Conservation (phyloP, 345 rosid species). For the rapeseed (Brassica napus) region DNA sequence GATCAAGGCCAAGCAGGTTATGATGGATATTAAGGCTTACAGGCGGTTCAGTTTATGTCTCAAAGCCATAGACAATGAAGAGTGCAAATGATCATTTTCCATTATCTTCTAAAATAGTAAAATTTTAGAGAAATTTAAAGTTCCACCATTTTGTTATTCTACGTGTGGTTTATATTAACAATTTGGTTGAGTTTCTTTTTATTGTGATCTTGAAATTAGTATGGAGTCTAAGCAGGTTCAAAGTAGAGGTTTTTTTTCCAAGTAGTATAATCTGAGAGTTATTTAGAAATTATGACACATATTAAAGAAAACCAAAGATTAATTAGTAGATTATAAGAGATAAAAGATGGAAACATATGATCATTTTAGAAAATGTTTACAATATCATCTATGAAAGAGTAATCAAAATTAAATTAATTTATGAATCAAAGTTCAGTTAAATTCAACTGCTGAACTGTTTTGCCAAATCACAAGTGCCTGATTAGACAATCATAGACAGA, state of each 20-base stretch:
- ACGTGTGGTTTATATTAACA: neutral
- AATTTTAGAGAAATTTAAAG: neutral
- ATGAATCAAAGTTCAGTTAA: neutral
- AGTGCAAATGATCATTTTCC: neutral
- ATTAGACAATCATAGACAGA: neutral
- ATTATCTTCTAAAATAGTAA: neutral
- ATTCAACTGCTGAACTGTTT: neutral
- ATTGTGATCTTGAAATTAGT: neutral
- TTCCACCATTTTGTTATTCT: neutral
- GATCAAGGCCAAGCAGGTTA: conserved; percentile 16
- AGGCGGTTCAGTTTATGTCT: neutral
- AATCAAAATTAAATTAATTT: neutral
- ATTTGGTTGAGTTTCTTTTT: neutral
- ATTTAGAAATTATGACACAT: neutral
- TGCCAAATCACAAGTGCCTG: neutral
- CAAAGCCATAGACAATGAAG: conserved; percentile 9
- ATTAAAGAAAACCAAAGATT: too few species aligned
- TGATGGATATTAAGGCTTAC: neutral
- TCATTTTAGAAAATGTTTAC: too few species aligned
- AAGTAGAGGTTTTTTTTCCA: neutral
- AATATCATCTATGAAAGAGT: too few species aligned
- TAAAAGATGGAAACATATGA: too few species aligned
- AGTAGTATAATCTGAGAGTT: neutral
- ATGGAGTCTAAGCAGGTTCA: neutral
- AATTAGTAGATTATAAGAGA: too few species aligned